phyloP scores from a whole-genome alignment of 352 stramenopile species.

The Globisporangium cylindrosporum region DNA sequence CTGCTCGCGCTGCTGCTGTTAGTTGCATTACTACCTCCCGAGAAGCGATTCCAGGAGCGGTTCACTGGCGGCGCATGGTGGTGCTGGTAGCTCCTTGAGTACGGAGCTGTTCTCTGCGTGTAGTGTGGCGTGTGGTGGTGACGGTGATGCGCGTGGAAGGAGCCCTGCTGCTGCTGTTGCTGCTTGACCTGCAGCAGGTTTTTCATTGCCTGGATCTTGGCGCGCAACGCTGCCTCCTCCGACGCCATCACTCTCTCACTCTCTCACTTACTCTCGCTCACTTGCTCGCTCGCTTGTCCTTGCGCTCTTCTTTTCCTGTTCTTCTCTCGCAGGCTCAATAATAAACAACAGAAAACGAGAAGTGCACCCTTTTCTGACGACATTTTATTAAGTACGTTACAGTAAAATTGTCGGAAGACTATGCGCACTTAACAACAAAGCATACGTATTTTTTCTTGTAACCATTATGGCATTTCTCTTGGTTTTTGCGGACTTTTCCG shows the following conservation, averaged over 20 bases:
- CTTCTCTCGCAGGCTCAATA: background rate
- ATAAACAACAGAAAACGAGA: background rate
- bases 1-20: background rate
- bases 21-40: background rate
- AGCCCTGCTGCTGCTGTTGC: constrained; percentile 8
- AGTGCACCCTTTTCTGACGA: background rate
- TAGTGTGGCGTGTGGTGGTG: background rate
- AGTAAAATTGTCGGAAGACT: too few species aligned
- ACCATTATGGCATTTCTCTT: too few species aligned
- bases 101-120: constrained; percentile 5
- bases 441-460: too few species aligned
- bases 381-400: too few species aligned
- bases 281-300: background rate
- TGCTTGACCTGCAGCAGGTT: constrained; percentile 66
- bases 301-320: background rate
- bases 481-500: too few species aligned
- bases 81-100: constrained; percentile 10
- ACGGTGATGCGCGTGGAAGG: background rate
- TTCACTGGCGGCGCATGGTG: constrained; percentile 22
- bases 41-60: constrained; percentile 45
- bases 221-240: constrained; percentile 69
- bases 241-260: constrained; percentile 23
- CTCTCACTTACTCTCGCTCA: background rate
- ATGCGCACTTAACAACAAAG: too few species aligned
- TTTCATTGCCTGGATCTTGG: constrained; percentile 83